A percentile compares a stretch with the other conserved stretches of the same genome.
Evolutionary conservation across 441 rosid genomes (phyloP).

Genomic region (Populus trichocarpa): DNA sequence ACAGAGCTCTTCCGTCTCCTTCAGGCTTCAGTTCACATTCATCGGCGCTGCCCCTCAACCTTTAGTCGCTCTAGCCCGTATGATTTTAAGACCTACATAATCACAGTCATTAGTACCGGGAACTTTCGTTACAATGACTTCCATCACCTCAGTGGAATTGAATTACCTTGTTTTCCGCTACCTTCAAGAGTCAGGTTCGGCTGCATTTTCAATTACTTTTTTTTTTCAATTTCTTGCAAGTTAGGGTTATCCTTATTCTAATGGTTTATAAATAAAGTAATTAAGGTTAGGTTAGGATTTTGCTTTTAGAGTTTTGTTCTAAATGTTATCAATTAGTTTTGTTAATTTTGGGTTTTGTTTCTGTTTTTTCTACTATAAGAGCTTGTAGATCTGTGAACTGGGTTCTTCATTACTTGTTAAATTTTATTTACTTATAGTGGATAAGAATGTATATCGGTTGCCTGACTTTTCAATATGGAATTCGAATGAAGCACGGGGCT

Average conservation of each 20-base stretch:
- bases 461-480: neutral
- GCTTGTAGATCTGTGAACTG: slow-evolving; percentile 16
- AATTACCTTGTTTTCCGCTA: slow-evolving; percentile 92
- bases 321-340: neutral
- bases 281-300: slow-evolving; percentile 17
- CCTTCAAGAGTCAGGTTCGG: slow-evolving; percentile 88
- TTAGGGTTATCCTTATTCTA: neutral
- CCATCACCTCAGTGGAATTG: slow-evolving; percentile 76
- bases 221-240: neutral
- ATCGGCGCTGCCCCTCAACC: neutral
- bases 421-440: neutral
- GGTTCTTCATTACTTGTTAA: neutral
- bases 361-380: neutral
- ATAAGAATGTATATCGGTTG: neutral
- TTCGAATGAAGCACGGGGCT: neutral
- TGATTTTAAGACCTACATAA: neutral
- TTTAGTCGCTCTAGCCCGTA: no score
- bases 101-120: neutral
- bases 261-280: neutral
- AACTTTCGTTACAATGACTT: slow-evolving; percentile 40
- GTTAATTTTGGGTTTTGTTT: neutral
- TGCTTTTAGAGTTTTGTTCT: neutral
- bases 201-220: no score
- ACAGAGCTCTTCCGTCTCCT: neutral
- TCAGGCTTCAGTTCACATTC: neutral